Evolutionary conservation across 371 early-diverging fungal genomes (phyloP), one percentile per base, ranked within the genome.

Genomic region (Coemansia sp.): DNA sequence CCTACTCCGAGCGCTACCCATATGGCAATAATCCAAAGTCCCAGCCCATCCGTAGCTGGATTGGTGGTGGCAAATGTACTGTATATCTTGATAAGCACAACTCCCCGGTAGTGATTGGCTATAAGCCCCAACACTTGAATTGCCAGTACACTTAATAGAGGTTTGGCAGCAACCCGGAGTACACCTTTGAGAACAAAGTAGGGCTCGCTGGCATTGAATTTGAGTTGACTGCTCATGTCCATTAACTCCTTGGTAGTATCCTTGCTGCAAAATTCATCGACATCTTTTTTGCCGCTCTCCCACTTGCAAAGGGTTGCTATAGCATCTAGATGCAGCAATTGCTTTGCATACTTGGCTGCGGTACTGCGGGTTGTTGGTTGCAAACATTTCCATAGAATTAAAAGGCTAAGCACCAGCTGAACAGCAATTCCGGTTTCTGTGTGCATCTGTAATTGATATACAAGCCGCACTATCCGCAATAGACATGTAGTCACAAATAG

Each of bases 1-100:
- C 35, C 30, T 41, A 59, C 16, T 14, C 61, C 65, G 10, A 65
- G 43, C 4, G 20, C 16, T 26, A 31, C 50, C 61, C 65, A 61
- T 31, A 34, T 20, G 5, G 8, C 52, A 52, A 65, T 34, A 26
- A 53, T 13, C 60, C 50, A 42, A 3, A 48, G 2, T 4, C 50
- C 38, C 10, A 26, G 16, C 20, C n/a, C 10, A 6, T 32, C 11
- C 0, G 20, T 41, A 4, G 13, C 54, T 20, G n/a, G 32, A 8
- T 60, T 8, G n/a, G 31, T 32, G 9, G 48, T 36, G 34, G 40
- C 53, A 61, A 65, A 65, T 3, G 36, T 42, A 14, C 52, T 32
- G 20, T 60, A 41, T n/a, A 39, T 39, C 9, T 10, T 13, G 10
- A 52, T 43, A 42, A 65, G 49, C n/a, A 65, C 4, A 2, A 65